These are phyloP conservation scores for Tuber indicum DNA, from an alignment of 495 filamentous ascomycete species.

Conservation along the genomic window DNA sequence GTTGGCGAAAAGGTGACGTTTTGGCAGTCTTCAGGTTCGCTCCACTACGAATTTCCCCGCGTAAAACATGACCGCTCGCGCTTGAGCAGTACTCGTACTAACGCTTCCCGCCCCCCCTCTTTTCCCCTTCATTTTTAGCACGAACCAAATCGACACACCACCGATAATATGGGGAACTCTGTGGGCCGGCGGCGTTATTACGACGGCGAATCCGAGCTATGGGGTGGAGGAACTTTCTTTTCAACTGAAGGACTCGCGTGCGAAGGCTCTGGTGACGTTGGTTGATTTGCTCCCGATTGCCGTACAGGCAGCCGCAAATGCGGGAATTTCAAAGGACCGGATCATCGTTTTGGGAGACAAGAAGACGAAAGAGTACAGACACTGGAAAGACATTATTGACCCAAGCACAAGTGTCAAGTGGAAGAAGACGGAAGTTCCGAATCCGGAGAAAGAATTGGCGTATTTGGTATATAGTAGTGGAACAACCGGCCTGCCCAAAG, in stretches of 20 bases:
- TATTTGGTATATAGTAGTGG: slow-evolving; percentile 78
- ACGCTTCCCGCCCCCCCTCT: neutral
- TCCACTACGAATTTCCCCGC: neutral
- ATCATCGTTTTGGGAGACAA: slow-evolving; percentile 76
- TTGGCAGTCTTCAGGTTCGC: slow-evolving; percentile 53
- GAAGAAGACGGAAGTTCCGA: slow-evolving; percentile 44
- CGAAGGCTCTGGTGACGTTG: slow-evolving; percentile 72
- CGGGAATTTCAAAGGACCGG: slow-evolving; percentile 57
- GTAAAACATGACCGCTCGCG: neutral
- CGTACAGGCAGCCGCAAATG: slow-evolving; percentile 58
- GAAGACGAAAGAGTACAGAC: slow-evolving; percentile 55
- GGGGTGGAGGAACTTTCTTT: slow-evolving; percentile 79
- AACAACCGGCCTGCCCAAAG: slow-evolving; percentile 89
- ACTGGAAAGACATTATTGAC: slow-evolving; percentile 67
- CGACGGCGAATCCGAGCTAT: slow-evolving; percentile 83
- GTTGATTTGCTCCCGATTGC: slow-evolving; percentile 56
- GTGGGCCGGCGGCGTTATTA: slow-evolving; percentile 76
- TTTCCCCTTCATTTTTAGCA: slow-evolving; percentile 47
- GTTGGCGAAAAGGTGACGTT: slow-evolving; percentile 77
- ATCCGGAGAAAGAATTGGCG: slow-evolving; percentile 55
- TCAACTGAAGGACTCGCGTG: slow-evolving; percentile 74
- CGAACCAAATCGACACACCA: slow-evolving; percentile 70
- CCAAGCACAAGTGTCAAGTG: slow-evolving; percentile 48
- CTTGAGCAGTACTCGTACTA: neutral
- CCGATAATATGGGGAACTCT: slow-evolving; percentile 67